Base-by-base conservation (phyloP, 345 rosid species). In the Acer yangbiense region DNA sequence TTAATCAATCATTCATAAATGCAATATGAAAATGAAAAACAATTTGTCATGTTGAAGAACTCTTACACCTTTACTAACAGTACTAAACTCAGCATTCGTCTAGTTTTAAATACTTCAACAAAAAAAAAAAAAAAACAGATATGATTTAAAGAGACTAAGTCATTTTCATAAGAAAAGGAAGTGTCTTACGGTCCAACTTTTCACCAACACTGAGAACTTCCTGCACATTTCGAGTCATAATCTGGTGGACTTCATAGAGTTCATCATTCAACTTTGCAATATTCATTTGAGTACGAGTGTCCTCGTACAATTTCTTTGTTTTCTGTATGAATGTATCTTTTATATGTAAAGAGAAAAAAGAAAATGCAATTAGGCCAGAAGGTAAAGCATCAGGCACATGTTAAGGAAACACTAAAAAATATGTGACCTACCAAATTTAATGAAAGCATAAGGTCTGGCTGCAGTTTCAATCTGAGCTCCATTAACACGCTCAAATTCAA, bases 181-280 rank as follows among this genome's bases (percentile, higher is more conserved):
- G 70, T 25, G 65, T 58, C 97, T 94, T 91, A 97, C 99, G 98
- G 84, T 97, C 99, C 76, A 94, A 87, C 83, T 97, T 97, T 87
- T 97, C 99, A 77, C 99, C 99, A 75, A 97, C 98, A 74, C 99
- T 98, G n/a, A 97, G 88, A 83, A 97, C 99, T 76, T 97, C 99
- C 80, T 97, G 99, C 80, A 97, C 99, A 82, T 97, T 97, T 81
- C 98, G 92, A 48, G 99, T 94, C 99, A 97, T 97, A 46, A 97
- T 90, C 82, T 97, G 99, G 86, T 97, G 99, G 57, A 97, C 99
- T 85, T 94, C 99, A 67, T 90, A 97, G 54, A 97, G 98, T 62
- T 97, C 99, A 89, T 97, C 98, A 81, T 94, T 97, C 91, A 97
- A 77, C 90, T 97, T 97, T 18, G 98, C 79, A 35, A 97, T 94